Evolutionary conservation across 179 eudicot species (phyloP), one percentile per base, ranked within the genome.

Genomic region (Patellifolia procumbens): DNA sequence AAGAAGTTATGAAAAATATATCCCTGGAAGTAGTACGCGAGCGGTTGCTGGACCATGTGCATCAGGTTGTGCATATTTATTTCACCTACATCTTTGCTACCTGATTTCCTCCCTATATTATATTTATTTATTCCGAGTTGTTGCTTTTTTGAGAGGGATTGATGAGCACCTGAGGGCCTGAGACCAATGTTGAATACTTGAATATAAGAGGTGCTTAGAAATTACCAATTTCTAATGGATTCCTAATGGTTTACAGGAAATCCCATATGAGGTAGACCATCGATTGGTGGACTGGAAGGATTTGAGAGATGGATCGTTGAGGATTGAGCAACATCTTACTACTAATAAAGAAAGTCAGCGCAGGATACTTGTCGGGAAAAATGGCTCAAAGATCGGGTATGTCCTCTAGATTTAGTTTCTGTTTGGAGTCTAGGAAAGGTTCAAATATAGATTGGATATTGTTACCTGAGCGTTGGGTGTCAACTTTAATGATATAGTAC

Each of bases 1-100:
- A 95, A 88, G 97, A 95, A 86, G 97, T 90, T 64, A 91, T 95
- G 99, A 95, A 95, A 85, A 89, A 81, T 68, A 93, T 95, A 85
- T 90, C 97, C 9, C 78, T 95, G 19, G 99, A 95, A 89, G 91
- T 91, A 64, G 99, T 93, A 52, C 89, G 99, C 10, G 99, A 95
- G 83, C 89, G 81, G 81, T 81, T 94, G 81, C 75, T 95, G 64
- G 95, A 95, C 81, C 88, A 95, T 76, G 82, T 93, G 56, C 99
- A 95, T 84, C 99, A 95, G 97, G 99, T 93, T 77, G 34, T 37
- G 49, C 45, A 62, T 67, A 26, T 35, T 74, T 64, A 48, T 31
- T 69, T 66, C 35, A 11, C 58, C 65, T 60, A 46, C 70, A 12
- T 62, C 28, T 9, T 59, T 58, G 45, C 10, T 53, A 22, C 17